Evolutionary conservation across 306 rosid genomes (phyloP).

Genomic region (Acacia confusa): DNA sequence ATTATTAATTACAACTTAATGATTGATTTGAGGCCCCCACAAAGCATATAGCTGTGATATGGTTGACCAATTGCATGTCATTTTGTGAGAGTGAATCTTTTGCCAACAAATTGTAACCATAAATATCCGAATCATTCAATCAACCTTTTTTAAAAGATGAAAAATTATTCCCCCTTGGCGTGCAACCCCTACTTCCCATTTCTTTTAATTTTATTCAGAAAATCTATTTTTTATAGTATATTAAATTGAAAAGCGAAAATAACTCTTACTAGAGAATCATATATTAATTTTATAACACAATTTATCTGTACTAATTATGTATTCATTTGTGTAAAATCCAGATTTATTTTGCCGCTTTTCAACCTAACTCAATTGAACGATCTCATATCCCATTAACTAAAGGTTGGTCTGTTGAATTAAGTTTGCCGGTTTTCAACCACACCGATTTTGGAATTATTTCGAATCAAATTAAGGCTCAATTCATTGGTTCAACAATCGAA

Average conservation of each 20-base stretch:
- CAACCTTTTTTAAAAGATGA: conserved; percentile 38
- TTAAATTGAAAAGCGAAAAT: background rate
- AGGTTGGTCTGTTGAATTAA: too few relatives aligned
- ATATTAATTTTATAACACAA: too few relatives aligned
- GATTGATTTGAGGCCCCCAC: conserved; percentile 55
- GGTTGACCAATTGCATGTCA: conserved; percentile 35
- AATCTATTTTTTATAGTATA: background rate
- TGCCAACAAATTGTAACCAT: conserved; percentile 6
- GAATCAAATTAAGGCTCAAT: too few relatives aligned
- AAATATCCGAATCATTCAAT: conserved; percentile 3
- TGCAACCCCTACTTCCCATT: conserved; percentile 39
- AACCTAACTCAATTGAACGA: too few relatives aligned
- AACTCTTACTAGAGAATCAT: too few relatives aligned
- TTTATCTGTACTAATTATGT: too few relatives aligned
- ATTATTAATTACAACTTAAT: conserved; percentile 44
- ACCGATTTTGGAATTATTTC: too few relatives aligned
- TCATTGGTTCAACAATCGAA: too few relatives aligned
- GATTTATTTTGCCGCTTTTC: too few relatives aligned
- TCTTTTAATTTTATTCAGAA: background rate
- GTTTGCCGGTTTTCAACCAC: too few relatives aligned
- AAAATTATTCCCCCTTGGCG: conserved; percentile 62
- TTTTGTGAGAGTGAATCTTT: conserved; percentile 26
- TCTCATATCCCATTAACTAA: too few relatives aligned
- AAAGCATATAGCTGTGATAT: conserved; percentile 34
- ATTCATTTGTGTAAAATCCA: background rate